Evolutionary conservation across 768 basidiomycete species (phyloP), one percentile per base, ranked within the genome.

Genomic region (Nidularia sp.): DNA sequence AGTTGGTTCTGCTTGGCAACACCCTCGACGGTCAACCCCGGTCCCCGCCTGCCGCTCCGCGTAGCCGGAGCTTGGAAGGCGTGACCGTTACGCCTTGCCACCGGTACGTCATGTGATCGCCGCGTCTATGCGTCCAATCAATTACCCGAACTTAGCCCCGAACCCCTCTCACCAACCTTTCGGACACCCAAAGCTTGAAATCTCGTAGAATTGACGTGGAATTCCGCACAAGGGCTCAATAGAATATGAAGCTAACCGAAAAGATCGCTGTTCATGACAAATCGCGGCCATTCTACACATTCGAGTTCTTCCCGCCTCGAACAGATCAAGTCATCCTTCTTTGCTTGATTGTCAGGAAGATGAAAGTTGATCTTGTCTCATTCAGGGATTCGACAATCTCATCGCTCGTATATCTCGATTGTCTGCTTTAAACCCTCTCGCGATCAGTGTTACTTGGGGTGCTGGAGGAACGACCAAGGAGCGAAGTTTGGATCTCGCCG

Each of bases 251-350:
- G 70, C 65, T 96, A 48, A 75, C 78, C 1, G 81, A 89, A 55
- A 87, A 87, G 62, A 83, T 97, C 53, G 62, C 70, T 2, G 55
- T 67, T 3, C 72, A 76, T 44, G 54, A 66, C 25, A 60, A 74
- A 6, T 52, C 66, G 1, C 71, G 62, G n/a, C 90, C 93, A 0
- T 96, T 91, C 70, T 97, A 85, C 64, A 93, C 90, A 0, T 92
- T 96, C 67, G 96, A 98, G 67, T 97, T 97, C 79, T 98, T 98
- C 64, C 96, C 96, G 10, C 96, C 96, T 9, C 81, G 92, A 53
- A 98, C 96, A 46, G 88, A 92, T 67, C 86, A 91, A 79, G 90
- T 88, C 45, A 10, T 25, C 53, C 54, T 31, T 34, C 25, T 47
- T 39, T 25, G 5, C 31, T 44, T 49, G 52, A 22, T 53, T 41